A percentile compares a stretch with the other conserved stretches of the same genome.
Conservation (phyloP, 2,329 filamentous ascomycete genomes). For the Cladophialophora psammophila region DNA sequence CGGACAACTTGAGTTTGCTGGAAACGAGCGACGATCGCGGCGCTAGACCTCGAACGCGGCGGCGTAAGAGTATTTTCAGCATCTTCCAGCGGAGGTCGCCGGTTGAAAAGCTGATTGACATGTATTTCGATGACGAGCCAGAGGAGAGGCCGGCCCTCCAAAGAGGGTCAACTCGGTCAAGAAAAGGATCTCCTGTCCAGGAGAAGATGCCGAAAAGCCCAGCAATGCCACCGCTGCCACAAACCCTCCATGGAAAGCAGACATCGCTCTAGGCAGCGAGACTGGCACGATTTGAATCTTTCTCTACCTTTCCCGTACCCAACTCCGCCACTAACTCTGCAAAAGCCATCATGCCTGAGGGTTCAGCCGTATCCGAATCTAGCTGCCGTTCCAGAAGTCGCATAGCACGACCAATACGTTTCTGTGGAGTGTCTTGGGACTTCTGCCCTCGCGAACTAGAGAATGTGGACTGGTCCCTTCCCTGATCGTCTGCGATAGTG, state of each 20-base stretch:
- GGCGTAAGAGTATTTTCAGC: slow-evolving; percentile 34
- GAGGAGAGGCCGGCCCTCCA: slow-evolving; percentile 19
- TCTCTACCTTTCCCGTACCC: slow-evolving; percentile 1
- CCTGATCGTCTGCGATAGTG: slow-evolving; percentile 48
- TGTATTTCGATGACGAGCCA: slow-evolving; percentile 36
- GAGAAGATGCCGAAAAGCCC: slow-evolving; percentile 20
- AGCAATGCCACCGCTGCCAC: slow-evolving; percentile 19
- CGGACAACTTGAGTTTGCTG: neutral
- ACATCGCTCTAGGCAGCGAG: neutral
- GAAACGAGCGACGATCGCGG: neutral
- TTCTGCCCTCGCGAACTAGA: slow-evolving; percentile 14
- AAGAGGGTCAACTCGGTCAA: slow-evolving; percentile 17
- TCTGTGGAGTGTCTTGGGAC: slow-evolving; percentile 21
- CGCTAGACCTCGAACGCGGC: slow-evolving; percentile 12
- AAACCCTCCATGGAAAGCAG: slow-evolving; percentile 7
- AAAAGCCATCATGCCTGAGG: slow-evolving; percentile 29
- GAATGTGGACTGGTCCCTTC: slow-evolving; percentile 33
- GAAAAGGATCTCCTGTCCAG: slow-evolving; percentile 16
- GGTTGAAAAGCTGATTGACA: slow-evolving; percentile 37
- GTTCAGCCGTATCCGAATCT: slow-evolving; percentile 26
- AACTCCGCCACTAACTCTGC: slow-evolving; percentile 28
- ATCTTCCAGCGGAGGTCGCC: slow-evolving; percentile 34
- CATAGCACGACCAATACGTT: slow-evolving; percentile 27
- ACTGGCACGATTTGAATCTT: neutral
- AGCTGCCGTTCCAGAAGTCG: slow-evolving; percentile 21